These are phyloP conservation scores for Millerozyma acaciae DNA, from an alignment of 805 yeast species.

Conservation along the genomic window DNA sequence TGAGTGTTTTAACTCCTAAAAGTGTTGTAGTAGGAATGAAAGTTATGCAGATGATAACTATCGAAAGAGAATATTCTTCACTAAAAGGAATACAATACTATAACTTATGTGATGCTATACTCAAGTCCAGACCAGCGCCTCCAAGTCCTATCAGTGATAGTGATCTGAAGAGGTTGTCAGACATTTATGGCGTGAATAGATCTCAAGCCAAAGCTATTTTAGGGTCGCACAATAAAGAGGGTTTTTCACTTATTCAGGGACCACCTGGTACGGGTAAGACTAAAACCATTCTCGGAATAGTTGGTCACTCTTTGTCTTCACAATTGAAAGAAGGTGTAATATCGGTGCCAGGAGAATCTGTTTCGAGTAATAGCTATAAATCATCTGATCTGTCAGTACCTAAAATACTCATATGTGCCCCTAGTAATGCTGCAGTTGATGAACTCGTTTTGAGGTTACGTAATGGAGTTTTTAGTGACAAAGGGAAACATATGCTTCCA, in stretches of 20 bases:
- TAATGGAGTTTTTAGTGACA: constrained; percentile 58
- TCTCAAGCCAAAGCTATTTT: constrained; percentile 91
- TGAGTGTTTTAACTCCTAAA: constrained; percentile 58
- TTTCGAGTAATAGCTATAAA: neutral
- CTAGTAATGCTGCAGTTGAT: constrained; percentile 98
- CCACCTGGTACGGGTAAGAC: constrained; percentile 99
- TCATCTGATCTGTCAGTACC: no score
- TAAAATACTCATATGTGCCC: constrained; percentile 89
- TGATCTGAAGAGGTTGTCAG: constrained; percentile 39
- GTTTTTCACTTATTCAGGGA: constrained; percentile 92
- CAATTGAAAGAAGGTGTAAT: constrained; percentile 16
- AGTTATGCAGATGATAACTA: constrained; percentile 83
- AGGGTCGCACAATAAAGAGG: constrained; percentile 61
- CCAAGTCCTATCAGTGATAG: constrained; percentile 32
- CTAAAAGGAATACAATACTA: constrained; percentile 78
- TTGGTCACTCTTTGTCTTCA: constrained; percentile 66
- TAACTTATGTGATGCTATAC: constrained; percentile 64
- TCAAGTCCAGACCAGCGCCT: constrained; percentile 59
- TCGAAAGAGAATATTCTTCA: constrained; percentile 89
- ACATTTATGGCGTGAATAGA: constrained; percentile 60
- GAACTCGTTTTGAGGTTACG: constrained; percentile 83
- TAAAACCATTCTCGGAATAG: constrained; percentile 87
- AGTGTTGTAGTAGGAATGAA: constrained; percentile 62
- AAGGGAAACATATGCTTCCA: constrained; percentile 55
- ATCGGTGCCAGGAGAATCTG: constrained; percentile 14